A percentile compares a stretch with the other conserved stretches of the same genome.
Evolutionary conservation across 495 filamentous ascomycete species (phyloP).

Genomic region (Podospora fimiseda): DNA sequence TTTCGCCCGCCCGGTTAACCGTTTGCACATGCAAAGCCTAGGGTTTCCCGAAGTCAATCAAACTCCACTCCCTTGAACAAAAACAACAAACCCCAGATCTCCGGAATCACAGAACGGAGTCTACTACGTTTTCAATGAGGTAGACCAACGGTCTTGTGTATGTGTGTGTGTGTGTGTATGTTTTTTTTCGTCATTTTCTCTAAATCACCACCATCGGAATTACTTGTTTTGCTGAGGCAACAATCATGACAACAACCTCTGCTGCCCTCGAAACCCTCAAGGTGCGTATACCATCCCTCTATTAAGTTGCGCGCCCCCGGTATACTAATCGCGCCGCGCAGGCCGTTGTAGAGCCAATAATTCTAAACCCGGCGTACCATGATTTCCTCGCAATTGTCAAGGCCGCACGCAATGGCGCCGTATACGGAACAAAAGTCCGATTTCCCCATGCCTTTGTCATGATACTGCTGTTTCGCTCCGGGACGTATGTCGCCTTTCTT

Average conservation of each 20-base stretch:
- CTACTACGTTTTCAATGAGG: not conserved
- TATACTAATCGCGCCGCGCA: conserved; percentile 15
- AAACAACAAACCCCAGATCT: not conserved
- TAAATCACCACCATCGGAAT: not conserved
- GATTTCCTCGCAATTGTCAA: conserved; percentile 79
- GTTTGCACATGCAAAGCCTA: conserved; percentile 1
- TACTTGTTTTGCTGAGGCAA: conserved; percentile 28
- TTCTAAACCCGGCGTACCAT: conserved; percentile 77
- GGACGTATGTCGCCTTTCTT: conserved; percentile 51
- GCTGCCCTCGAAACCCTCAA: conserved; percentile 28
- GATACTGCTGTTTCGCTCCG: conserved; percentile 89
- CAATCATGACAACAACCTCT: conserved; percentile 24
- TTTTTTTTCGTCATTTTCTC: too few species aligned
- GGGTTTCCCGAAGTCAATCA: not conserved
- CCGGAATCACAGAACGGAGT: not conserved
- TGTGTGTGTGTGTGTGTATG: too few species aligned
- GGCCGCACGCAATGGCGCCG: conserved; percentile 88
- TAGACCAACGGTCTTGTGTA: not conserved
- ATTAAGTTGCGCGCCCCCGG: not conserved
- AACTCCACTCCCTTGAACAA: not conserved
- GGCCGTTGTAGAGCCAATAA: conserved; percentile 55
- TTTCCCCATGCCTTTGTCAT: conserved; percentile 99
- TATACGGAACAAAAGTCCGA: conserved; percentile 96
- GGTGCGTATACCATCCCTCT: conserved; percentile 19
- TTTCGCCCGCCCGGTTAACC: conserved; percentile 16